phyloP scores from a whole-genome alignment of 1,139 yeast genomes.

The Kodamaea arcana region DNA sequence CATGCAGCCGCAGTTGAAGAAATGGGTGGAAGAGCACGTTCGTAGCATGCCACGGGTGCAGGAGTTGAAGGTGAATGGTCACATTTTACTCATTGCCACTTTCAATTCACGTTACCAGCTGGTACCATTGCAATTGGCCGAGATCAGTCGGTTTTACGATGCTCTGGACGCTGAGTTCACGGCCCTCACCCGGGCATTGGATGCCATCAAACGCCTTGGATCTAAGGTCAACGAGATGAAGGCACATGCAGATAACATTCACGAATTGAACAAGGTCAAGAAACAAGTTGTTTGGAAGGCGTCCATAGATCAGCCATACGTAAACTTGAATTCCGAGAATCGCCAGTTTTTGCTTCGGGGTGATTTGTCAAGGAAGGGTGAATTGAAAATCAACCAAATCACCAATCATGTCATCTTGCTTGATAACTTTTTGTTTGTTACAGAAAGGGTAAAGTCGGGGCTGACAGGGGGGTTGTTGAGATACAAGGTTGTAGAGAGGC shows the following conservation, averaged over 20 bases:
- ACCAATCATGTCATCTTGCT: slow-evolving; percentile 56
- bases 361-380: slow-evolving; percentile 58
- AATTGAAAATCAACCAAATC: slow-evolving; percentile 50
- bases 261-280: slow-evolving; percentile 44
- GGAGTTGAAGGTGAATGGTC: slow-evolving; percentile 47
- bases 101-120: slow-evolving; percentile 73
- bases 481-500: slow-evolving; percentile 50
- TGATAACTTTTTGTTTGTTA: slow-evolving; percentile 68
- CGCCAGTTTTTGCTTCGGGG: slow-evolving; percentile 62
- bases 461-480: slow-evolving; percentile 18
- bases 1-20: slow-evolving; percentile 46
- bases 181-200: slow-evolving; percentile 52
- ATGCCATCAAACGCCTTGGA: slow-evolving; percentile 33
- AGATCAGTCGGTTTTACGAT: slow-evolving; percentile 46
- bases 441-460: slow-evolving; percentile 46
- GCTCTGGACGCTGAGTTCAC: slow-evolving; percentile 54
- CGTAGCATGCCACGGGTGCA: slow-evolving; percentile 36
- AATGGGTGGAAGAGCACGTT: slow-evolving; percentile 48
- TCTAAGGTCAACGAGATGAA: slow-evolving; percentile 47
- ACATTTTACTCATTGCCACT: slow-evolving; percentile 67
- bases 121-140: slow-evolving; percentile 61
- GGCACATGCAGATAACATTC: slow-evolving; percentile 50
- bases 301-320: slow-evolving; percentile 35
- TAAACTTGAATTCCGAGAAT: slow-evolving; percentile 53
- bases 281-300: slow-evolving; percentile 49